Base-by-base conservation (phyloP, 108 stramenopile species). In the Stephanodiscus triporus region DNA sequence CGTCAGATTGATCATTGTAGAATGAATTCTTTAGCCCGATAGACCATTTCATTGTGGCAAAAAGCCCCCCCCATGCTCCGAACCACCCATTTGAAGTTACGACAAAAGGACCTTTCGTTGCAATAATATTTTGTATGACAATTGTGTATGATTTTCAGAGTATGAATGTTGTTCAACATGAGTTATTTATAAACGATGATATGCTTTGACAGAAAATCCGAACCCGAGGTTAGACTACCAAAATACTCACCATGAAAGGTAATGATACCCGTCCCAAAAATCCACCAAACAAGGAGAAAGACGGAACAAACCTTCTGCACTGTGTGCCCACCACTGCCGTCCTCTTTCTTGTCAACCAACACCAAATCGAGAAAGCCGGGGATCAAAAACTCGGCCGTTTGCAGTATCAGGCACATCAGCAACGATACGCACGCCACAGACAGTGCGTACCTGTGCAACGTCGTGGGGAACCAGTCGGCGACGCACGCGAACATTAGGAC, bases 211-310 rank as follows among this genome's bases (percentile, higher is more conserved):
- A 58, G 17, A 65, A 23, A n/a, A 56, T 42, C 20, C n/a, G 48
- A n/a, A 13, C 53, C 62, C 23, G n/a, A 60, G 14, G 26, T 4
- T 19, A 63, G 10, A 4, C 64, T 6, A 23, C 61, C 20, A 2
- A 55, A 76, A 38, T 19, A 66, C 70, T 71, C 57, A 71, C 77
- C 70, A 34, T 71, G 30, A 45, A 79, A 79, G 24, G 78, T 79
- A 47, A 79, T 73, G 8, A 79, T 57, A 11, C 78, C 78, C 14
- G 78, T 73, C 29, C 78, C 78, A 68, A 79, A 32, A 53, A 49
- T 68, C 78, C 78, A 79, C 78, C 78, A 79, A n/a, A 79, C 6
- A 22, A 79, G 47, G n/a, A 79, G 49, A 68, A 79, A 72, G 51
- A 79, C 66, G 26, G 71, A 68, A 49, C 53, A 56, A 49, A 68